Conservation (phyloP, 1,139 yeast species). For the Nakaseomyces nivariensis region DNA sequence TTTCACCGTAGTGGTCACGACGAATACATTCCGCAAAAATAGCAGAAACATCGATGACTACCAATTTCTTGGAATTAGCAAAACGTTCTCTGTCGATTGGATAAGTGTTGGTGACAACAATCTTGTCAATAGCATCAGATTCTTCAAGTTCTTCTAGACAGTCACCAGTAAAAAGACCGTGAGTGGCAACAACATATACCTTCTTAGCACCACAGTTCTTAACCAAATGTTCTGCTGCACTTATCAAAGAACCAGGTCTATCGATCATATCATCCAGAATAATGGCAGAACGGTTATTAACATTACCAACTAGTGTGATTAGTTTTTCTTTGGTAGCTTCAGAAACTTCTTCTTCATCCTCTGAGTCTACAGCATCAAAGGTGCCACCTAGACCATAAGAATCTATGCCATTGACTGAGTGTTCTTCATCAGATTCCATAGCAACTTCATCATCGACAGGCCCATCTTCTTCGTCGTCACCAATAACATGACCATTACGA, state of each 20-base stretch:
- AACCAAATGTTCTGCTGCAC: slow-evolving; percentile 95
- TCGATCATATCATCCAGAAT: slow-evolving; percentile 96
- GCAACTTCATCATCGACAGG: slow-evolving; percentile 30
- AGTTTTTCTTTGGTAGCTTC: slow-evolving; percentile 67
- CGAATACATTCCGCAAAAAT: slow-evolving; percentile 97
- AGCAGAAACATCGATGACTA: slow-evolving; percentile 85
- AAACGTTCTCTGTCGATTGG: slow-evolving; percentile 63
- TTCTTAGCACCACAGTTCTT: slow-evolving; percentile 90
- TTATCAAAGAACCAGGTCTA: slow-evolving; percentile 84
- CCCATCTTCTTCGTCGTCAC: slow-evolving; percentile 87
- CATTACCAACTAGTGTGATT: slow-evolving; percentile 95
- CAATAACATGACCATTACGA: slow-evolving; percentile 94
- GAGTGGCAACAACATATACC: slow-evolving; percentile 89
- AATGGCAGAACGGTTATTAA: slow-evolving; percentile 80
- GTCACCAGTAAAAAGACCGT: slow-evolving; percentile 83
- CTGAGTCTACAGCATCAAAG: slow-evolving; percentile 73
- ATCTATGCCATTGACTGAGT: slow-evolving; percentile 21
- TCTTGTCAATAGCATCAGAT: slow-evolving; percentile 70
- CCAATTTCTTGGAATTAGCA: slow-evolving; percentile 52
- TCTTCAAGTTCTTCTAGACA: slow-evolving; percentile 72
- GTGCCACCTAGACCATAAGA: slow-evolving; percentile 66
- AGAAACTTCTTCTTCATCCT: slow-evolving; percentile 69
- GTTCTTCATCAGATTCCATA: slow-evolving; percentile 29
- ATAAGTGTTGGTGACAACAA: slow-evolving; percentile 92
- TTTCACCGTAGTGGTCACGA: slow-evolving; percentile 96